phyloP scores from a whole-genome alignment of 176 grass and related monocot genomes.

The Leersia perrieri region DNA sequence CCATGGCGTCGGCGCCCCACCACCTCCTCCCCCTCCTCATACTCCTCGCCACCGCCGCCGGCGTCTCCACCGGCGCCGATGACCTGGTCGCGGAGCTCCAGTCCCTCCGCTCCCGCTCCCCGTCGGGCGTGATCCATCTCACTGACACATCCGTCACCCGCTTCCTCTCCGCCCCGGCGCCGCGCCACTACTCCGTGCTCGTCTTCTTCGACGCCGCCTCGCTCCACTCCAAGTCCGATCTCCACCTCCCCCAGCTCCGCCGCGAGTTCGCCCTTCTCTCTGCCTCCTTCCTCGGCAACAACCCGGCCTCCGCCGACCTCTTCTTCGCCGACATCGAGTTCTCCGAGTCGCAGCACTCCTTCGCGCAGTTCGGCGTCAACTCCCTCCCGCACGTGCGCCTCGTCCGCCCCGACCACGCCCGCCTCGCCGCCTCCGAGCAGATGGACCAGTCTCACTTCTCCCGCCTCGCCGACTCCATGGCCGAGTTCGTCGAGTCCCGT shows the following conservation, averaged over 20 bases:
- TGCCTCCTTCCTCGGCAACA: constrained; percentile 61
- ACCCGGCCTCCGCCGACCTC: constrained; percentile 53
- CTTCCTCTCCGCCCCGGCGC: constrained; percentile 58
- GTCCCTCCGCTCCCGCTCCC: constrained; percentile 63
- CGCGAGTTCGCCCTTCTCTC: constrained; percentile 78
- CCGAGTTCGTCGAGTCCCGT: constrained; percentile 74
- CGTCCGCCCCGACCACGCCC: constrained; percentile 51
- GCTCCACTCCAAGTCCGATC: constrained; percentile 82
- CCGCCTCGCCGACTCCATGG: constrained; percentile 87
- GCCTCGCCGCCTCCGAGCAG: constrained; percentile 57
- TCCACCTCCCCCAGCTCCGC: constrained; percentile 87
- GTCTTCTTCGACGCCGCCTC: constrained; percentile 92
- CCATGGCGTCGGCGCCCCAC: constrained; percentile 40
- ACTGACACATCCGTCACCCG: constrained; percentile 68
- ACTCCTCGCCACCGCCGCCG: constrained; percentile 13
- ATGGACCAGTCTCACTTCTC: constrained; percentile 89
- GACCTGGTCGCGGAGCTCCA: constrained; percentile 78
- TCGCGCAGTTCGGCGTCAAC: constrained; percentile 79
- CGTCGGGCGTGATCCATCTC: constrained; percentile 81
- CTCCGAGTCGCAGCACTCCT: constrained; percentile 79
- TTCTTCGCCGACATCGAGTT: constrained; percentile 98
- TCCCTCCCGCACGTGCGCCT: constrained; percentile 76
- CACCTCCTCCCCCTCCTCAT: constrained; percentile 24
- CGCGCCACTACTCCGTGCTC: constrained; percentile 69
- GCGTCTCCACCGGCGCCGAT: constrained; percentile 12